Evolutionary conservation across 2,329 filamentous ascomycete species (phyloP).

Genomic region (Aspergillus intermedius): DNA sequence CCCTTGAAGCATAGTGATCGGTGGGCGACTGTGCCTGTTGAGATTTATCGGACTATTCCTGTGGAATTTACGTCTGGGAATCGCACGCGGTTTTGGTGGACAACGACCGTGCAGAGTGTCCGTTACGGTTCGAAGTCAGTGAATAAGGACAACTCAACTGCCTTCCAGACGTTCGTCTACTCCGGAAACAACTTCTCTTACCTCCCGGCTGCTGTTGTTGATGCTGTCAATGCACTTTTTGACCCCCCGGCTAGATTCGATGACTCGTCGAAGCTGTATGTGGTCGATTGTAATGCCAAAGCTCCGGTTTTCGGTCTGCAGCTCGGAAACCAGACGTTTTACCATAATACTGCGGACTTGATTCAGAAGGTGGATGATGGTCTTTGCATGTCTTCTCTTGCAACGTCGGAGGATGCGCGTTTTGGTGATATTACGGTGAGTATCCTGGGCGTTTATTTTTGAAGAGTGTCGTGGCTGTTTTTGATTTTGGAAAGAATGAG

Average conservation of each 20-base stretch:
- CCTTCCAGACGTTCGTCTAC: constrained; percentile 40
- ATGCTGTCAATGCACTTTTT: constrained; percentile 39
- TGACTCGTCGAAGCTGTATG: constrained; percentile 23
- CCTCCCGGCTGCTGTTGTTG: constrained; percentile 32
- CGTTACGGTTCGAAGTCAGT: constrained; percentile 10
- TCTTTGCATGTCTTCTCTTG: constrained; percentile 18
- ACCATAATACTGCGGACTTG: constrained; percentile 24
- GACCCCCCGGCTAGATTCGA: constrained; percentile 35
- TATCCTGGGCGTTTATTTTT: constrained; percentile 44
- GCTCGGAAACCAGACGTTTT: constrained; percentile 34
- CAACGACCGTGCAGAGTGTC: constrained; percentile 28
- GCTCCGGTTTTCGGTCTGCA: constrained; percentile 37
- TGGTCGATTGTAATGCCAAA: constrained; percentile 39
- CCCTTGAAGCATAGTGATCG: constrained; percentile 15
- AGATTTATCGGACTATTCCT: constrained; percentile 21
- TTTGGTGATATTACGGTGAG: constrained; percentile 24
- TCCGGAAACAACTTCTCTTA: constrained; percentile 28
- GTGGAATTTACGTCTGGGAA: constrained; percentile 16
- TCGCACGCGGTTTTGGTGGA: constrained; percentile 33
- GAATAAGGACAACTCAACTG: constrained; percentile 17
- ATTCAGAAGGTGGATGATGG: constrained; percentile 19
- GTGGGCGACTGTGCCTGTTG: constrained; percentile 26
- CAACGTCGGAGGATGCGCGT: constrained; percentile 23
- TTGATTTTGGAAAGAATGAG: constrained; percentile 43
- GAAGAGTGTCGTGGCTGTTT: constrained; percentile 47